Evolutionary conservation across 768 basidiomycete species (phyloP).

Genomic region (Boletellus emodensis): DNA sequence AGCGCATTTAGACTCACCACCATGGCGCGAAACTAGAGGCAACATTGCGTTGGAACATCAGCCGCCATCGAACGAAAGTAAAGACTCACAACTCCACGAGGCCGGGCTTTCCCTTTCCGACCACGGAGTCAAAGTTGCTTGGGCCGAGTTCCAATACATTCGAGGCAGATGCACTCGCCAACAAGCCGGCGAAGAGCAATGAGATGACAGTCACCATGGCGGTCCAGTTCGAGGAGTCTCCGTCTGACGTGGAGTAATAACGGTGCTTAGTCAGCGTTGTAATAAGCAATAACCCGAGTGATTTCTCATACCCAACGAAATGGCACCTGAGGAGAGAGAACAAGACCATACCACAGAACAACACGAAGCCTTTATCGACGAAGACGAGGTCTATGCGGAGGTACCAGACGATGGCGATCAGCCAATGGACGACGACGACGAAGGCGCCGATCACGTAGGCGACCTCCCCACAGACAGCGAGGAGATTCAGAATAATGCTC

Average conservation of each 20-base stretch:
- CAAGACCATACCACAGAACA: slow-evolving; percentile 35
- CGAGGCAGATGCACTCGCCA: slow-evolving; percentile 60
- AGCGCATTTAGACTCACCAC: slow-evolving; percentile 54
- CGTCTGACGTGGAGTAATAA: slow-evolving; percentile 29
- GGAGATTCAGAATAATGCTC: slow-evolving; percentile 54
- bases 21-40: slow-evolving; percentile 73
- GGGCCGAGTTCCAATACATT: slow-evolving; percentile 80
- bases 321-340: slow-evolving; percentile 38
- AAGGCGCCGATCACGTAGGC: slow-evolving; percentile 45
- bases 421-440: slow-evolving; percentile 71
- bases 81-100: slow-evolving; percentile 84
- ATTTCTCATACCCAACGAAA: slow-evolving; percentile 5
- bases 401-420: slow-evolving; percentile 61
- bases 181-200: slow-evolving; percentile 51
- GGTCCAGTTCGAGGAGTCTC: slow-evolving; percentile 8
- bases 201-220: slow-evolving; percentile 58
- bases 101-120: slow-evolving; percentile 79
- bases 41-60: slow-evolving; percentile 1
- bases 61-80: not conserved
- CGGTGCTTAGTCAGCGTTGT: slow-evolving; percentile 22
- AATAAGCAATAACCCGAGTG: too few relatives aligned
- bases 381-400: slow-evolving; percentile 64
- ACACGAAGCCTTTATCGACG: slow-evolving; percentile 55
- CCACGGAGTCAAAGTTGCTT: slow-evolving; percentile 66
- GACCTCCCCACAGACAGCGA: slow-evolving; percentile 41